A percentile compares a stretch with the other conserved stretches of the same genome.
phyloP scores from a whole-genome alignment of 768 basidiomycete genomes.

The Termitomyces sp. region DNA sequence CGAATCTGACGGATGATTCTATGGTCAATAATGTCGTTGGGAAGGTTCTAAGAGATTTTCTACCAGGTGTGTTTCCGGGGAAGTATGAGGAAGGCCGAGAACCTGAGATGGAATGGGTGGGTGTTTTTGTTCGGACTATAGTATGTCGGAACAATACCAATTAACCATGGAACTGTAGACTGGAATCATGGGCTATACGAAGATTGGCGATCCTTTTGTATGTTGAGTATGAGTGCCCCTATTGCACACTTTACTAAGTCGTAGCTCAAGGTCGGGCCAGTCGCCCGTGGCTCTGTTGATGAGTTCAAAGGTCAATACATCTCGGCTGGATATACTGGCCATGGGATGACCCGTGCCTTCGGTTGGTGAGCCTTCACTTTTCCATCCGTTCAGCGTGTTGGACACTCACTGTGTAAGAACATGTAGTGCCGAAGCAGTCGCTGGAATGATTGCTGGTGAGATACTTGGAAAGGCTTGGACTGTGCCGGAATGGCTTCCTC shows the following conservation, averaged over 20 bases:
- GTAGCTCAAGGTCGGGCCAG: slow-evolving; percentile 43
- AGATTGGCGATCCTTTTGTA: slow-evolving; percentile 61
- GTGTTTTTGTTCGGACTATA: slow-evolving; percentile 12
- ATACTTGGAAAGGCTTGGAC: slow-evolving; percentile 6
- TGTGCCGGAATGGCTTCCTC: slow-evolving; percentile 8
- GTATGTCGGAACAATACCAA: not conserved
- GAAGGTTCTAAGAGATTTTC: slow-evolving; percentile 44
- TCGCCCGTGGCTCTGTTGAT: slow-evolving; percentile 18
- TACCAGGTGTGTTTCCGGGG: slow-evolving; percentile 54
- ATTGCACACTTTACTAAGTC: not conserved
- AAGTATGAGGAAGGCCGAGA: slow-evolving; percentile 42
- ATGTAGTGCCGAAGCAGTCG: slow-evolving; percentile 11
- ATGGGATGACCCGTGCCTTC: slow-evolving; percentile 57
- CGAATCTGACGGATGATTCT: slow-evolving; percentile 56
- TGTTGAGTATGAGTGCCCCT: slow-evolving; percentile 19
- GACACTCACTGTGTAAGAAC: not conserved
- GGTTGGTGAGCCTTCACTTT: slow-evolving; percentile 21
- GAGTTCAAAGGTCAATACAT: slow-evolving; percentile 42
- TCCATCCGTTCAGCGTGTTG: not conserved
- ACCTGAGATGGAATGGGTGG: slow-evolving; percentile 81
- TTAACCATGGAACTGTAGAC: slow-evolving; percentile 39
- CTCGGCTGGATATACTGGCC: slow-evolving; percentile 49
- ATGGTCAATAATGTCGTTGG: slow-evolving; percentile 45
- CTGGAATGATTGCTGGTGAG: slow-evolving; percentile 9
- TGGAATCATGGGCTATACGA: slow-evolving; percentile 79